A percentile compares a stretch with the other conserved stretches of the same genome.
These are phyloP conservation scores for Scheffersomyces stipitis DNA, from an alignment of 805 yeast species.

Conservation along the genomic window DNA sequence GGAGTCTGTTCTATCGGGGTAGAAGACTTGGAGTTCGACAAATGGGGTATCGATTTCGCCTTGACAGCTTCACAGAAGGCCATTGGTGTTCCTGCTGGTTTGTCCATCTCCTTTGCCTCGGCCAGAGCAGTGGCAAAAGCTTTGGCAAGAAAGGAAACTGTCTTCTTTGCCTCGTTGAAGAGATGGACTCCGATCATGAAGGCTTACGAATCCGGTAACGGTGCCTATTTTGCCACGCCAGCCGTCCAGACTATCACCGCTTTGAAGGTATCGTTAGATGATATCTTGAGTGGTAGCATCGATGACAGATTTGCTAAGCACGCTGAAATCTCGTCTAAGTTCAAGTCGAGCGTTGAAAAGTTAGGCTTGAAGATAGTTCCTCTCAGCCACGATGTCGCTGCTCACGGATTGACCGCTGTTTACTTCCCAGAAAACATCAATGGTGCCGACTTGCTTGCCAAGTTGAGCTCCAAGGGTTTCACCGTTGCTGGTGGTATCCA, in stretches of 20 bases:
- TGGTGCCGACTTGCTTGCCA: constrained; percentile 63
- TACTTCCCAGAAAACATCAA: constrained; percentile 76
- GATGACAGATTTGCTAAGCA: constrained; percentile 66
- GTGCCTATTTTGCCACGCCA: constrained; percentile 96
- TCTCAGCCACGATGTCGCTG: constrained; percentile 58
- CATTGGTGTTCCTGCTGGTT: constrained; percentile 90
- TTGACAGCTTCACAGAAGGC: constrained; percentile 96
- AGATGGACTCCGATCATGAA: constrained; percentile 89
- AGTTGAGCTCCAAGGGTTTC: constrained; percentile 63
- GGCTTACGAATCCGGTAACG: constrained; percentile 77
- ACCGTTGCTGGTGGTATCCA: constrained; percentile 90
- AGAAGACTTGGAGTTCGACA: constrained; percentile 80
- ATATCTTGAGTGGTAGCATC: constrained; percentile 57
- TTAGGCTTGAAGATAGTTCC: constrained; percentile 73
- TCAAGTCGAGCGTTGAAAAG: constrained; percentile 57
- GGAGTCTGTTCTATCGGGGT: constrained; percentile 95
- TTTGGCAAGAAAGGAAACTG: constrained; percentile 46
- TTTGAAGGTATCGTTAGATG: constrained; percentile 70
- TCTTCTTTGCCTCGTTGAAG: constrained; percentile 69
- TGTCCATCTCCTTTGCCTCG: constrained; percentile 74
- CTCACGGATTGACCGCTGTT: constrained; percentile 83
- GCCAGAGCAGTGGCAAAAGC: constrained; percentile 71
- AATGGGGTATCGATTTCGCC: constrained; percentile 87
- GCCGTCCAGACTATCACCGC: constrained; percentile 86
- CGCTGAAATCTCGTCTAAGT: constrained; percentile 56